A percentile compares a stretch with the other conserved stretches of the same genome.
These are phyloP conservation scores for Malus orientalis DNA, from an alignment of 306 rosid genomes.

Conservation along the genomic window DNA sequence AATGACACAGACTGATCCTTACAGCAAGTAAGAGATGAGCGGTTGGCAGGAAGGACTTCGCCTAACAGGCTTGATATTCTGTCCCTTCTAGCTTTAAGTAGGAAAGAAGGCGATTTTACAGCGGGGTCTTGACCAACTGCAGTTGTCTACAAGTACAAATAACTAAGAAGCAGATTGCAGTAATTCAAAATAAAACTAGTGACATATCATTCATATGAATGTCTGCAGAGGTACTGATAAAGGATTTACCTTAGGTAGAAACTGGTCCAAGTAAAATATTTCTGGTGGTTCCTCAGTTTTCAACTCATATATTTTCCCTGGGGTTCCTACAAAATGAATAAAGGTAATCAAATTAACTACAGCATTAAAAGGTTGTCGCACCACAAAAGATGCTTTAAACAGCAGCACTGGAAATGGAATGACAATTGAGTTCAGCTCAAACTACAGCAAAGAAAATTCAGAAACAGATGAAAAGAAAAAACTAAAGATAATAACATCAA, in stretches of 20 bases:
- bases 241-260: slow-evolving; percentile 35
- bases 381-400: slow-evolving; percentile 4
- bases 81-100: slow-evolving; percentile 25
- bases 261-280: slow-evolving; percentile 31
- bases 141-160: slow-evolving; percentile 41
- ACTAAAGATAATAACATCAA: not conserved
- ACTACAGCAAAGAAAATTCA: not conserved
- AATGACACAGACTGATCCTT: slow-evolving; percentile 28
- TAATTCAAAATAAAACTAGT: not conserved
- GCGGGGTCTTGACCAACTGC: slow-evolving; percentile 27
- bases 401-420: not conserved
- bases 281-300: slow-evolving; percentile 28
- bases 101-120: slow-evolving; percentile 28
- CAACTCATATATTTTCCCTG: slow-evolving; percentile 15
- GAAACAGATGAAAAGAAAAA: not conserved
- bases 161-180: slow-evolving; percentile 19
- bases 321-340: slow-evolving; percentile 28
- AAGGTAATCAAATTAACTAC: slow-evolving; percentile 3
- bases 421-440: not conserved
- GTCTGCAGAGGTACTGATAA: slow-evolving; percentile 8
- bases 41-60: slow-evolving; percentile 75
- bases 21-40: slow-evolving; percentile 53
- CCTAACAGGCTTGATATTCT: slow-evolving; percentile 26
- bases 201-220: not conserved
- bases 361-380: slow-evolving; percentile 4